Base-by-base conservation (phyloP, 2,329 filamentous ascomycete species). In the Aspergillus sp. region DNA sequence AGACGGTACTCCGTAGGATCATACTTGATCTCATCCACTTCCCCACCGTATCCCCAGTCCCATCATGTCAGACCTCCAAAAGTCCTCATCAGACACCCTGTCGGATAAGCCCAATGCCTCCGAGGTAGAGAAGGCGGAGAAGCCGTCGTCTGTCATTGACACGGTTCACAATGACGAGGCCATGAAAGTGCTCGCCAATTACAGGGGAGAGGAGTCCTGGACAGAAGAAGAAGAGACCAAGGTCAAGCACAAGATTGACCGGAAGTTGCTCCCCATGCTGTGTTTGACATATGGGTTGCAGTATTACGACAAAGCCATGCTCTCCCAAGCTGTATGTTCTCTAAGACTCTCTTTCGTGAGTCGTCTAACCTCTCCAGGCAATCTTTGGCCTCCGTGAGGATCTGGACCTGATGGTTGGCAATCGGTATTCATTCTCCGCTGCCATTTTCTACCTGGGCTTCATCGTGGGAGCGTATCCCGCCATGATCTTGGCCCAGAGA, bases 261-360 rank as follows among this genome's bases (percentile, higher is more conserved):
- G 69, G 58, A 67, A 68, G 23, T 63, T 80, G 23, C 64, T 80
- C 66, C 74, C 77, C 0, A 69, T 81, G 14, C 67, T 80, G 0
- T 77, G 74, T 50, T 58, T 71, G 5, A 78, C 76, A 0, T 79
- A 78, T 53, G 71, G 67, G 0, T 63, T 79, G 16, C 76, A 78
- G 56, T 79, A 78, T 52, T 78, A 78, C 42, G 77, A 79, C 56
- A 79, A 81, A 60, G 78, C 78, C 2, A 81, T 82, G 75, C 63
- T 83, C 14, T 77, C 73, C 1, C 79, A 82, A 58, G 80, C 80
- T 4, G 54, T 56, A 20, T 14, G 49, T 23, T 5, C 4, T n/a
- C n/a, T n/a, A n/a, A 5, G n/a, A 23, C 17, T 23, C 17, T 34
- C 11, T 38, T 34, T 11, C 32, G 9, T n/a, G 11, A 9, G n/a